Conservation (phyloP, 2,329 filamentous ascomycete species). For the Exophiala sideris region DNA sequence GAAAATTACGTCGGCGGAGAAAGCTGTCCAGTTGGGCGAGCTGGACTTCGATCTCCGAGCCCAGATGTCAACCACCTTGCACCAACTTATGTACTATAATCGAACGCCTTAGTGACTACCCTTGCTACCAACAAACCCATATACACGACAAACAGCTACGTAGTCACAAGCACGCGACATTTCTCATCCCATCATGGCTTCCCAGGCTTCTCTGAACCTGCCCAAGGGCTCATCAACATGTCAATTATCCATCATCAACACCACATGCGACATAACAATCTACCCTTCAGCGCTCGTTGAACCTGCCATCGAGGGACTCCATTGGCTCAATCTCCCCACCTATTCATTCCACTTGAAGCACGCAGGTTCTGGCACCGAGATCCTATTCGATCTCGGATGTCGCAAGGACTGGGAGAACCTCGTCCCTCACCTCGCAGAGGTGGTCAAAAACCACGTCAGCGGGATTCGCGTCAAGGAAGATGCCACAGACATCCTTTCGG, state of each 20-base stretch:
- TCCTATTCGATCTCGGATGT: conserved; percentile 28
- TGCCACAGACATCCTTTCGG: conserved; percentile 29
- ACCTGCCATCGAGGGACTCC: not conserved
- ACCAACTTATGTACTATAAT: too few species aligned
- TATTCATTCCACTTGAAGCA: conserved; percentile 27
- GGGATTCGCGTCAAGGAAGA: conserved; percentile 27
- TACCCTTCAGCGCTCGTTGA: not conserved
- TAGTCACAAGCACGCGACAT: too few species aligned
- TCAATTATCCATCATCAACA: not conserved
- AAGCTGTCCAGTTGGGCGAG: too few species aligned
- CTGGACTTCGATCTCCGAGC: too few species aligned
- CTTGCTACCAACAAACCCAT: too few species aligned
- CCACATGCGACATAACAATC: not conserved
- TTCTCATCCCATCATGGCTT: too few species aligned
- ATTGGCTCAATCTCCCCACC: conserved; percentile 3
- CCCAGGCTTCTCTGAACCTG: too few species aligned
- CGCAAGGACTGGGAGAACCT: conserved; percentile 29
- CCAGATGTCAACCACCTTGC: too few species aligned
- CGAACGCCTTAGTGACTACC: too few species aligned
- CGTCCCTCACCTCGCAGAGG: conserved; percentile 6
- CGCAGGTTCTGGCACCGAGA: not conserved
- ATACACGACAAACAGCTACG: too few species aligned
- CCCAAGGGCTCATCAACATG: not conserved
- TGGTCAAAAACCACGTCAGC: conserved; percentile 2
- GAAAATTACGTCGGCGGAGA: too few species aligned